phyloP scores from a whole-genome alignment of 768 basidiomycete species.

The Amanita pseudoporphyria region DNA sequence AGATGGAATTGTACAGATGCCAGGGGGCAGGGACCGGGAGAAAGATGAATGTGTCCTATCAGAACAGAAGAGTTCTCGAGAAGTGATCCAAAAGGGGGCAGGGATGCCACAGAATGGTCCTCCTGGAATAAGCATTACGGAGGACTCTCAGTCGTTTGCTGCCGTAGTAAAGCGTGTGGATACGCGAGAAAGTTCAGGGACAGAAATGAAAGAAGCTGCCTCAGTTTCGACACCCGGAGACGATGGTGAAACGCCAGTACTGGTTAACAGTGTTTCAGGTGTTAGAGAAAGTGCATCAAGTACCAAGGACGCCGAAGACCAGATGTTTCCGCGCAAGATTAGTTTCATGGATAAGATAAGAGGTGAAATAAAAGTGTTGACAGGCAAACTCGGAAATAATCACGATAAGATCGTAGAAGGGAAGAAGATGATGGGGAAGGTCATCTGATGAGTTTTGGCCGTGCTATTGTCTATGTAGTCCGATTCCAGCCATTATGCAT shows the following conservation, averaged over 20 bases:
- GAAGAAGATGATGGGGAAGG: conserved; percentile 14
- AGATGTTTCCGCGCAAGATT: conserved; percentile 3
- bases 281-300: not conserved
- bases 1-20: no score
- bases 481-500: no score
- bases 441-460: not conserved
- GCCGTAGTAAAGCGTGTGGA: not conserved
- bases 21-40: no score
- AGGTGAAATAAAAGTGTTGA: conserved; percentile 9
- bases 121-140: no score
- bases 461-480: no score
- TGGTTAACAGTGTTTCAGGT: not conserved
- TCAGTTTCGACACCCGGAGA: no score
- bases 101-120: no score
- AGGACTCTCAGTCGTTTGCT: no score
- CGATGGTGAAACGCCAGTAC: not conserved
- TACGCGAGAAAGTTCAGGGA: not conserved
- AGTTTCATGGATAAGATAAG: conserved; percentile 8
- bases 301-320: not conserved
- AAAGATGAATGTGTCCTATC: no score
- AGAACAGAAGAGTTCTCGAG: no score
- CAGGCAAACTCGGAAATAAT: conserved; percentile 7
- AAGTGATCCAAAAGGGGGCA: no score
- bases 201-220: not conserved
- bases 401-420: conserved; percentile 8